Base-by-base conservation (phyloP, 2,329 filamentous ascomycete genomes). In the Fusarium coicis region DNA sequence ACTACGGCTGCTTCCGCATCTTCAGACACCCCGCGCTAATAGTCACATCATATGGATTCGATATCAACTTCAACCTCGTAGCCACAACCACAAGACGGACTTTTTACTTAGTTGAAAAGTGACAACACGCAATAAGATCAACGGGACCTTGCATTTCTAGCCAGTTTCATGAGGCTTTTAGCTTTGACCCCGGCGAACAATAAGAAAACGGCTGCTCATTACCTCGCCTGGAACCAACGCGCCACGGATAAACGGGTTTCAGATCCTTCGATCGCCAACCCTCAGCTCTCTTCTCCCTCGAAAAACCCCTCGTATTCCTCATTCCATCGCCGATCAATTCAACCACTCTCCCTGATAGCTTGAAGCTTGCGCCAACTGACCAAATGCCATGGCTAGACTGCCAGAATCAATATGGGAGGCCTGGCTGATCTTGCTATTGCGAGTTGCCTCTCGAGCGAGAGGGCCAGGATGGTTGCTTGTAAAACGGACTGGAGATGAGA, bases 251-350 rank as follows among this genome's bases (percentile, higher is more conserved):
- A 74, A 74, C 46, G 43, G 49, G 57, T 54, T 62, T 72, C 54
- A 42, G 62, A 64, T 58, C 40, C 16, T 39, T 63, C 49, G 46
- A 71, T 66, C 44, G 21, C 53, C 53, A 43, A 65, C 39, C 46
- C n/a, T 52, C 39, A 63, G 36, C 49, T 26, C 50, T 60, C 56
- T 32, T 58, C 62, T 66, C 44, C 50, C 62, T 70, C 46, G 40
- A 36, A 28, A 55, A 55, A 60, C 30, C 34, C 54, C 52, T 66
- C 49, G 55, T 68, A 58, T 49, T 57, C 28, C 58, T 40, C 62
- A 72, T 70, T 73, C 68, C 68, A 58, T 46, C 44, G 65, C 62
- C 55, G 59, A 76, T 74, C 60, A 71, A 54, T 53, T 26, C 55
- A 37, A 44, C 63, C 69, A 73, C 73, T 61, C 56, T 74, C 59